Conservation (phyloP, 192 early-diverging fungal genomes). For the Podochytrium sp. region DNA sequence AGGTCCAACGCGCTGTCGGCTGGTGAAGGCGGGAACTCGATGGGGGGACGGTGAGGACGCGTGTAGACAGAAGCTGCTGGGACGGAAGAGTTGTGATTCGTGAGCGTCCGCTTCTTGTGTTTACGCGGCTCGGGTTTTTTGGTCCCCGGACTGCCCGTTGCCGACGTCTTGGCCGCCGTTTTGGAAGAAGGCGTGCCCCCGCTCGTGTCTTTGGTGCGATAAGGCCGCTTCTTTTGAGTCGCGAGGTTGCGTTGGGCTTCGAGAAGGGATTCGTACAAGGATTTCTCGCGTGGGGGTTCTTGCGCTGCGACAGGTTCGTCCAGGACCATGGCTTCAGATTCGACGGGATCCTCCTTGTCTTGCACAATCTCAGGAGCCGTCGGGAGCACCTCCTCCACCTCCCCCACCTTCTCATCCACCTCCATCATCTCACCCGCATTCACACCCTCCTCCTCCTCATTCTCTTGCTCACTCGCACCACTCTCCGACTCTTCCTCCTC, state of each 20-base stretch:
- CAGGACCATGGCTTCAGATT: no score
- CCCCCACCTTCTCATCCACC: neutral
- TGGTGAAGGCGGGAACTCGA: conserved; percentile 17
- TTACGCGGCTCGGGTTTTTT: conserved; percentile 5
- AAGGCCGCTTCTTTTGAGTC: neutral
- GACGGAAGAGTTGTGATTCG: neutral
- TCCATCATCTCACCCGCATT: neutral
- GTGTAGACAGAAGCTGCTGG: neutral
- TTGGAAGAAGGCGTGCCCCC: neutral
- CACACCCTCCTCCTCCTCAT: conserved; percentile 13
- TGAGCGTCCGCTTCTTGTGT: conserved; percentile 15
- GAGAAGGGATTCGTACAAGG: conserved; percentile 23
- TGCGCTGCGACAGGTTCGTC: no score
- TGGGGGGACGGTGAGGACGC: conserved; percentile 8
- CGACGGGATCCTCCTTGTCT: neutral
- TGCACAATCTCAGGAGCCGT: neutral
- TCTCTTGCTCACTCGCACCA: neutral
- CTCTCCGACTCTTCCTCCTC: conserved; percentile 14
- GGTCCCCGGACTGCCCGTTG: neutral
- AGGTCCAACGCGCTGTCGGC: conserved; percentile 17
- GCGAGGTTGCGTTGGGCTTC: conserved; percentile 23
- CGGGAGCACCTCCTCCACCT: neutral
- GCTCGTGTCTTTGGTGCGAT: neutral
- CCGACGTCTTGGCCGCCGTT: neutral
- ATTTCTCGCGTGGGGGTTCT: conserved; percentile 6